Conservation (phyloP, 306 rosid species). For the Cucurbita ficifolia region DNA sequence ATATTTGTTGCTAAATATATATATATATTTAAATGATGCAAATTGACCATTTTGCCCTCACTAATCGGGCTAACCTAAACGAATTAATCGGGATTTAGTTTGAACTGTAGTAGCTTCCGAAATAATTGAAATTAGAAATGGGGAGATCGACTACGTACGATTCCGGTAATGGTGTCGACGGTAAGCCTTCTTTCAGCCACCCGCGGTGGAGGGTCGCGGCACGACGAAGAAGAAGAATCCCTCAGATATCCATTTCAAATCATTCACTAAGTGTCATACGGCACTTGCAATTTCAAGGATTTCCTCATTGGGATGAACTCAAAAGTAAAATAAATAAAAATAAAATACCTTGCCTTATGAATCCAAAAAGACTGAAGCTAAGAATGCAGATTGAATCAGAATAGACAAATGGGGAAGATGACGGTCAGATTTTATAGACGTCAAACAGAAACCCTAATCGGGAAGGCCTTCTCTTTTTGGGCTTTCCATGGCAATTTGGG, state of each 20-base stretch:
- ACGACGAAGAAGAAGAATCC: conserved; percentile 2
- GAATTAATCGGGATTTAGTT: no score
- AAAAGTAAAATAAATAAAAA: no score
- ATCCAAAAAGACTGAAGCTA: background rate
- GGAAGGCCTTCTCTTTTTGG: background rate
- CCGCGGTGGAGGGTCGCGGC: background rate
- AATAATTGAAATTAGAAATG: background rate
- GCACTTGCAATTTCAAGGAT: conserved; percentile 70
- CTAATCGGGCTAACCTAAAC: no score
- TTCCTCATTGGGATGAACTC: conserved; percentile 41
- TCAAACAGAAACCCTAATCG: background rate
- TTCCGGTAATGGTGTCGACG: background rate
- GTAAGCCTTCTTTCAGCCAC: background rate
- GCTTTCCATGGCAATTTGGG: background rate
- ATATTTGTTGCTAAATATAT: no score
- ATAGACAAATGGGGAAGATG: background rate
- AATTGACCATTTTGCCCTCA: no score
- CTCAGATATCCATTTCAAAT: conserved; percentile 70
- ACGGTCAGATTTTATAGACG: background rate
- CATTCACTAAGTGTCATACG: conserved; percentile 75
- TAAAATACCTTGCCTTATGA: background rate
- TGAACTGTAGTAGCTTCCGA: no score
- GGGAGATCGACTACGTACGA: background rate
- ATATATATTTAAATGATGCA: no score
- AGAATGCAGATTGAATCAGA: background rate